Conservation (phyloP, 2,329 filamentous ascomycete genomes). For the Phialocephala sp. region DNA sequence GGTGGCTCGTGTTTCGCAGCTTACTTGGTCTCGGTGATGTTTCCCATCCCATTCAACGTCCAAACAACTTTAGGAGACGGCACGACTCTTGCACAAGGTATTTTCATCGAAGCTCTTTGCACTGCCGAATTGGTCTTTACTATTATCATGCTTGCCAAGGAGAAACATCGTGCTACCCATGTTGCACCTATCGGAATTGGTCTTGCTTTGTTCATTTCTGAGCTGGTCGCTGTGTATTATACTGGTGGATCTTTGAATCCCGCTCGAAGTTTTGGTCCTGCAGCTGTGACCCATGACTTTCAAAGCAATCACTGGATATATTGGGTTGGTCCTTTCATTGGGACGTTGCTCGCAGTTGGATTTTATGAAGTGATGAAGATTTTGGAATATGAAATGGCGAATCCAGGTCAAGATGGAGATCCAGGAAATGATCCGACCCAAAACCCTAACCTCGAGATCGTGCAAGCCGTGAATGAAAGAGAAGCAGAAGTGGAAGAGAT, state of each 20-base stretch:
- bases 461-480: too few species aligned
- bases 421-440: conserved; percentile 50
- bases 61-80: conserved; percentile 49
- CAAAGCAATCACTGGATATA: conserved; percentile 57
- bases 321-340: conserved; percentile 57
- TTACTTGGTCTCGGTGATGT: conserved; percentile 48
- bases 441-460: conserved; percentile 38
- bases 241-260: conserved; percentile 57
- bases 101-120: conserved; percentile 56
- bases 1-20: conserved; percentile 44
- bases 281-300: conserved; percentile 50
- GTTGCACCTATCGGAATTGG: conserved; percentile 56
- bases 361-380: conserved; percentile 57
- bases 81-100: conserved; percentile 49
- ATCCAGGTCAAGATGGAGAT: conserved; percentile 54
- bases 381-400: conserved; percentile 58
- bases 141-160: conserved; percentile 51
- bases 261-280: conserved; percentile 52
- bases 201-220: conserved; percentile 52
- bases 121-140: conserved; percentile 56
- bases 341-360: conserved; percentile 53
- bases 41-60: conserved; percentile 43
- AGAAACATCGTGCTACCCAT: conserved; percentile 53
- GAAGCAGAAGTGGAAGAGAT: conserved; percentile 23
- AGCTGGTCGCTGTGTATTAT: conserved; percentile 46